Base-by-base conservation (phyloP, 768 basidiomycete genomes). In the Podaxis sp. region DNA sequence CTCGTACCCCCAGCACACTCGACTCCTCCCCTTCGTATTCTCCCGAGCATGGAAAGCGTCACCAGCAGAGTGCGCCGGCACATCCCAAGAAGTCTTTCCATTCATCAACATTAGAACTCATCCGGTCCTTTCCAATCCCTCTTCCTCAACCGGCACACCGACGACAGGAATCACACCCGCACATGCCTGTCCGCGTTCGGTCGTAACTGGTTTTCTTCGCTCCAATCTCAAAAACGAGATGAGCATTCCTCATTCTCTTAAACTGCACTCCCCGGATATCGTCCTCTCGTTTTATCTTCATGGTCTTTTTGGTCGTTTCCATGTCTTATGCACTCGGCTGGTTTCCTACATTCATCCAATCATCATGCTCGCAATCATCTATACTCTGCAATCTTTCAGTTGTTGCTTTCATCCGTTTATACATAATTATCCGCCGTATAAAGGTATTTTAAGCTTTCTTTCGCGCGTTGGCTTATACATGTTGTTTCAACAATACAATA, bases 51-150 rank as follows among this genome's bases (percentile, higher is more conserved):
- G 53, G 53, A 3, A 70, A 58, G 28, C 40, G 52, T 41, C 66
- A 64, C 58, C 59, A 60, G 37, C 60, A 49, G 54, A 54, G 52
- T 24, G 60, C 38, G 24, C 41, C 60, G 48, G 53, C 63, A 56
- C 62, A 62, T 61, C 1, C 66, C 44, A 64, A 62, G 55, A 62
- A 62, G 40, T 56, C 55, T 48, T 71, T 79, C 20, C 75, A 77
- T 6, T 71, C 77, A 49, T 69, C 76, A 37, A 77, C 77, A 13
- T 67, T 79, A 67, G 83, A 84, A 1, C 65, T 84, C 2, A 75
- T 84, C 28, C 75, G 77, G 54, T 73, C 82, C 15, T 85, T 85
- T 55, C 83, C 83, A 28, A 68, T 84, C 64, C 82, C 83, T 12
- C 60, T 76, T 20, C 61, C 54, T 7, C 61, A 56, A 40, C 70